Evolutionary conservation across 1,284 basidiomycete genomes (phyloP), one percentile per base, ranked within the genome.

Genomic region (Ustilago hordei): DNA sequence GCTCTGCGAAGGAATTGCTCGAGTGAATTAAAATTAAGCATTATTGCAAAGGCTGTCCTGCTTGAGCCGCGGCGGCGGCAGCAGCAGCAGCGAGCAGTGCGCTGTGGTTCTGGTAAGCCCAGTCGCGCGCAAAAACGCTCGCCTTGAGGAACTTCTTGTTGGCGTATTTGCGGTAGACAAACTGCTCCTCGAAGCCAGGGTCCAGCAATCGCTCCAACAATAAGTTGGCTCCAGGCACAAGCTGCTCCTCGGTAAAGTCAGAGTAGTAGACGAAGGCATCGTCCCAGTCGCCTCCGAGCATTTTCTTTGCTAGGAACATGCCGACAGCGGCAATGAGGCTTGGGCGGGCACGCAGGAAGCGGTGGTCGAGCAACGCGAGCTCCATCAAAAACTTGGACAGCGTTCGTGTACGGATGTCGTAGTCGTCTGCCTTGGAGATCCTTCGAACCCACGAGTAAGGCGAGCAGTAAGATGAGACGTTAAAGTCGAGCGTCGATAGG

Each of bases 381-480:
- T 99, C 97, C 85, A 95, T 96, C 86, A 99, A 88, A 89, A 98
- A 99, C 87, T 99, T 99, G 65, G 81, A 82, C 64, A 99, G 88
- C 12, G 97, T 99, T 69, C 97, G 90, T 7, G 96, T 99, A 87
- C 98, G 96, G 81, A 99, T 92, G 86, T 99, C 95, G 86, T 96
- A 98, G 69, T 93, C 92, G 83, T 99, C 97, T 4, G 96, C 97
- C 87, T 98, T 99, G 87, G 93, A 95, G 69, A 95, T 92, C 83
- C 93, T 92, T 77, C 97, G 91, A 89, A 99, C 95, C 97, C 97
- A 99, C 86, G 93, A 95, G 89, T 99, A 99, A 2, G 97, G 97
- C 55, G 96, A 97, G 88, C 97, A 99, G 88, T 99, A 99, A 66
- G 95, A 91, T 65, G 95, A 98, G 85, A 99, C 87, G 87, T 93